Evolutionary conservation across 2,329 filamentous ascomycete genomes (phyloP), one percentile per base, ranked within the genome.

Genomic region (Paraconiothyrium brasiliense): DNA sequence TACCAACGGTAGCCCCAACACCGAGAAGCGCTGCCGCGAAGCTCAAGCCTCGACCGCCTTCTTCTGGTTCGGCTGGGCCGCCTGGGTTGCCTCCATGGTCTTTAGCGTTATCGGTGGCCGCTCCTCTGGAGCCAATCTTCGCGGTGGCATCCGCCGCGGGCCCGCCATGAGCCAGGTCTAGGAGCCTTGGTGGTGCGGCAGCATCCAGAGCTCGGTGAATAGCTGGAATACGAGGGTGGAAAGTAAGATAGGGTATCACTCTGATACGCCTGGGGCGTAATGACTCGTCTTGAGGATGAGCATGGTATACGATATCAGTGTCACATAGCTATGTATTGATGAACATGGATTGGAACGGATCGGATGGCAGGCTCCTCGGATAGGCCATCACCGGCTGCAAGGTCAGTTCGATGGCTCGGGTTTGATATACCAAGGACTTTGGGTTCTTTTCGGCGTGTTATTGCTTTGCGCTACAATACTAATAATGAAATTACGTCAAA

Each of bases 11-110:
- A 89, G 88, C 49, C 62, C 66, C 63, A 75, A 89, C 77, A 82
- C 84, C 62, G 77, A 83, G 75, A 88, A 89, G 81, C 86, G 90
- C 67, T 94, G 92, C 81, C 88, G 87, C 65, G 88, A 92, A 80
- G 86, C 92, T 16, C 91, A 94, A 81, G 91, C 91, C 41, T 86
- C 86, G 64, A 87, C 86, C 37, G 90, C 87, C 41, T 94, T 94
- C 81, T 84, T 92, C 80, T 94, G 90, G 90, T 93, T 94, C 80
- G 85, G 92, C 52, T 92, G 90, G 76, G 84, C 81, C 43, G 83
- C 85, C 30, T 91, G 90, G 72, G 80, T 82, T 32, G 87, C 75
- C 20, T 79, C 82, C 3, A 84, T 84, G 44, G 75, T 88, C 48
- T 81, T 87, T 72, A 84, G 91, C 65, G 80, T 84, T 58, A 76